A percentile compares a stretch with the other conserved stretches of the same genome.
phyloP scores from a whole-genome alignment of 2,329 filamentous ascomycete genomes.

The Trichoderma pleuroti region DNA sequence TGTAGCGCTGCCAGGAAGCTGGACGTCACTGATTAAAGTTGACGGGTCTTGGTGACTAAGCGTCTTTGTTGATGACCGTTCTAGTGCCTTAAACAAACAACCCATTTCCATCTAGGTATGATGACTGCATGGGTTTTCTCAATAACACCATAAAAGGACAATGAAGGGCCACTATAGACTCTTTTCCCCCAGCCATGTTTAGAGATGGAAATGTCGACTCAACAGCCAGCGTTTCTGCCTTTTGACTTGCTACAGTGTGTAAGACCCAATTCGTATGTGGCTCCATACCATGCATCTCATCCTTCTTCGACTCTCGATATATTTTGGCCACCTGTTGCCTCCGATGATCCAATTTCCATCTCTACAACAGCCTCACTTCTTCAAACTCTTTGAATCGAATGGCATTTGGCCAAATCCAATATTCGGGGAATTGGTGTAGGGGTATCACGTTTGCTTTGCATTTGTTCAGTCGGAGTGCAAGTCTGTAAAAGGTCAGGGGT shows the following conservation, averaged over 20 bases:
- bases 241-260: not conserved
- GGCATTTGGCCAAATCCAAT: not conserved
- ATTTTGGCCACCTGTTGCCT: not conserved
- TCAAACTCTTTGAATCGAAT: not conserved
- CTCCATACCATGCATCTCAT: not conserved
- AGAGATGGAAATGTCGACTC: not conserved
- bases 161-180: too few species aligned
- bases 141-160: too few species aligned
- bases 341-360: not conserved
- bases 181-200: not conserved
- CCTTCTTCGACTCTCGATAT: not conserved
- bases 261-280: not conserved
- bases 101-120: too few species aligned
- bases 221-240: not conserved
- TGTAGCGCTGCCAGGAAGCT: not conserved
- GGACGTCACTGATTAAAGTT: not conserved
- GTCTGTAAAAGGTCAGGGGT: conserved; percentile 19
- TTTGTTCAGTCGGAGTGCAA: conserved; percentile 14
- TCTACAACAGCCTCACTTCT: not conserved
- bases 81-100: not conserved
- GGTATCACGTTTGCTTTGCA: conserved; percentile 19
- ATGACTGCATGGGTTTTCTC: too few species aligned
- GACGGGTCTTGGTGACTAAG: not conserved
- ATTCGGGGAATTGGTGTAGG: conserved; percentile 18
- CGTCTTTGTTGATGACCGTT: not conserved